A percentile compares a stretch with the other conserved stretches of the same genome.
These are phyloP conservation scores for Pyrenophora seminiperda DNA, from an alignment of 2,329 filamentous ascomycete genomes.

Conservation along the genomic window DNA sequence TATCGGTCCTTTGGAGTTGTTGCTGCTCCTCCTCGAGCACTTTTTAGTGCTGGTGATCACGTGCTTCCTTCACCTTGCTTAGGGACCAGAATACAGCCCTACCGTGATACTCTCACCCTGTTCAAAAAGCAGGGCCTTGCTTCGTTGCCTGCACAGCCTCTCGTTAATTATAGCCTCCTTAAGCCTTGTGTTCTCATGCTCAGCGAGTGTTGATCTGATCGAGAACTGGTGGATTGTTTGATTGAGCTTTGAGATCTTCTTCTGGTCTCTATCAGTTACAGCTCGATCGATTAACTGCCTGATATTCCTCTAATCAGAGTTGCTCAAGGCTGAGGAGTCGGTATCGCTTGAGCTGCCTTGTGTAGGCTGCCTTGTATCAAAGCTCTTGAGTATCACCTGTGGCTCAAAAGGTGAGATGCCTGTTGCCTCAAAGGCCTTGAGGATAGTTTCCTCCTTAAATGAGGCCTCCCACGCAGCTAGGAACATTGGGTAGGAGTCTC, in stretches of 20 bases:
- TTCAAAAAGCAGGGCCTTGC: constrained; percentile 8
- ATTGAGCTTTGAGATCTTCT: background rate
- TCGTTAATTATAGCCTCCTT: constrained; percentile 5
- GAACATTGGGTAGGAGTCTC: background rate
- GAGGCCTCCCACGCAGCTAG: background rate
- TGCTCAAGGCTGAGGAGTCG: background rate
- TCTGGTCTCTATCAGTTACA: background rate
- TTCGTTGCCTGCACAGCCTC: background rate
- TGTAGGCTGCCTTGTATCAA: no score
- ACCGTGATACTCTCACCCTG: constrained; percentile 5
- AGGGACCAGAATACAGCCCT: constrained; percentile 8
- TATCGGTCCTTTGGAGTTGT: constrained; percentile 1
- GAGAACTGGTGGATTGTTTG: background rate
- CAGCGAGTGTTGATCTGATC: constrained; percentile 2
- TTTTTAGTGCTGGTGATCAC: background rate
- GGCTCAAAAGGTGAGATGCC: no score
- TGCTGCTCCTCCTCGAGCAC: background rate
- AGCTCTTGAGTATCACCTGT: no score
- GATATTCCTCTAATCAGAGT: background rate
- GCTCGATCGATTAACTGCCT: background rate
- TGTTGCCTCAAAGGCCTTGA: background rate
- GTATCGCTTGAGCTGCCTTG: background rate
- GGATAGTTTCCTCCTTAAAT: no score
- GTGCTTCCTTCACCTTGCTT: background rate
- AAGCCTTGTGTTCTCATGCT: constrained; percentile 7